Percentiles rank a stretch among this genome's conserved stretches.
phyloP scores from a whole-genome alignment of 768 basidiomycete species.

The Leccinum ochraceum region DNA sequence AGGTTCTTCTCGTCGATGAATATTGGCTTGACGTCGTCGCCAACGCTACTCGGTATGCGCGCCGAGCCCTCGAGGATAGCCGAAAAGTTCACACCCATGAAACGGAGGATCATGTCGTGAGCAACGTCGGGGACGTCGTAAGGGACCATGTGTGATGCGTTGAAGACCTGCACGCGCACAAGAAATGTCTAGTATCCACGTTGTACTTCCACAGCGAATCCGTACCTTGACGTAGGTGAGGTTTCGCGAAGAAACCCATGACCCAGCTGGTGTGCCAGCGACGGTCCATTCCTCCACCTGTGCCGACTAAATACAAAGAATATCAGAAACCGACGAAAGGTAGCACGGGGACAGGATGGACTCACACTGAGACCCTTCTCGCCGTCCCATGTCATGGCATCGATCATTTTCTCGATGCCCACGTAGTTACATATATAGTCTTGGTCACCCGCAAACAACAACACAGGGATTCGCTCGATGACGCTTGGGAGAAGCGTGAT shows the following conservation, averaged over 20 bases:
- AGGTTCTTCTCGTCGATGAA: slow-evolving; percentile 49
- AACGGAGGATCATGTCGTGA: slow-evolving; percentile 98
- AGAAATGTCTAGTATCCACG: not conserved
- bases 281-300: slow-evolving; percentile 77
- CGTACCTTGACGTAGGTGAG: slow-evolving; percentile 88
- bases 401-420: too few species aligned
- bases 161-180: slow-evolving; percentile 60
- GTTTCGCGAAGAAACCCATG: slow-evolving; percentile 88
- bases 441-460: too few species aligned
- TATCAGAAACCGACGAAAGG: slow-evolving; percentile 3
- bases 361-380: slow-evolving; percentile 80
- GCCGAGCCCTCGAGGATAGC: slow-evolving; percentile 80
- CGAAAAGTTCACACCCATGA: slow-evolving; percentile 90
- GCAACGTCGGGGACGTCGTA: slow-evolving; percentile 84
- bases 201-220: not conserved
- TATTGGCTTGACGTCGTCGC: slow-evolving; percentile 65
- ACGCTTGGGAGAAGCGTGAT: too few species aligned
- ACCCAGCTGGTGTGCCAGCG: slow-evolving; percentile 74
- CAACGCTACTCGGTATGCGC: slow-evolving; percentile 77
- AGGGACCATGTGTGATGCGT: slow-evolving; percentile 96
- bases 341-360: slow-evolving; percentile 10
- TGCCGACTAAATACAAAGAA: slow-evolving; percentile 47
- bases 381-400: slow-evolving; percentile 90
- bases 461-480: too few species aligned
- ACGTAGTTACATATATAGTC: too few species aligned